phyloP scores from a whole-genome alignment of 2,329 filamentous ascomycete species.

The Alternaria novae-zelandiae region DNA sequence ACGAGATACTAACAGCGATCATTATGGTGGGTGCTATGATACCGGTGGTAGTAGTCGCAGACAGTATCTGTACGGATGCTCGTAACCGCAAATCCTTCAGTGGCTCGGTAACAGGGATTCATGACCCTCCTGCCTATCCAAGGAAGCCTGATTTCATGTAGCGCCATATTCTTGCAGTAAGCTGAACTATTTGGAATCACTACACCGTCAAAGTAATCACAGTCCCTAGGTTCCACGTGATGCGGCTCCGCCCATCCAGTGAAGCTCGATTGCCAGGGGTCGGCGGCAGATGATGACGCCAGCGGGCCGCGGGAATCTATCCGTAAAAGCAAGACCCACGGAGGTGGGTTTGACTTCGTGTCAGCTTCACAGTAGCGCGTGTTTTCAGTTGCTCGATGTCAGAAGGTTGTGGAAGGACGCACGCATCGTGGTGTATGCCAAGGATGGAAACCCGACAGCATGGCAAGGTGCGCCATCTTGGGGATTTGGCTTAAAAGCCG shows the following conservation, averaged over 20 bases:
- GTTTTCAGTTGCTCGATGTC: not conserved
- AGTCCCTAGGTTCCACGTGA: not conserved
- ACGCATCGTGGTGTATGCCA: not conserved
- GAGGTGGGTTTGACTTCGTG: not conserved
- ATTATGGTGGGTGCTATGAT: not conserved
- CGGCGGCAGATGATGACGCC: not conserved
- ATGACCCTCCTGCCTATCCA: not conserved
- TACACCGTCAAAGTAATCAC: not conserved
- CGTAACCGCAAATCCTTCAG: not conserved
- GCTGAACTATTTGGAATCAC: not conserved
- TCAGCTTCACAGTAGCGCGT: not conserved
- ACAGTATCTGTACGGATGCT: not conserved
- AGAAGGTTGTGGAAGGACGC: not conserved
- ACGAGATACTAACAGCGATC: not conserved
- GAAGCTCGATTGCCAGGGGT: not conserved
- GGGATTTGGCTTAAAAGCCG: constrained; percentile 5
- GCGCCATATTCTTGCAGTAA: not conserved
- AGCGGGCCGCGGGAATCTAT: not conserved
- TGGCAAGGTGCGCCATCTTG: not conserved
- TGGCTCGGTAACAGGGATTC: not conserved
- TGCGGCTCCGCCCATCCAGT: not conserved
- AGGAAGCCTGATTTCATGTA: not conserved
- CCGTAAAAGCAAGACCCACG: not conserved
- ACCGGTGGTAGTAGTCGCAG: not conserved
- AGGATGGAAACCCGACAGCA: not conserved